Evolutionary conservation across 345 rosid species (phyloP).

Genomic region (Arabis hirsuta): DNA sequence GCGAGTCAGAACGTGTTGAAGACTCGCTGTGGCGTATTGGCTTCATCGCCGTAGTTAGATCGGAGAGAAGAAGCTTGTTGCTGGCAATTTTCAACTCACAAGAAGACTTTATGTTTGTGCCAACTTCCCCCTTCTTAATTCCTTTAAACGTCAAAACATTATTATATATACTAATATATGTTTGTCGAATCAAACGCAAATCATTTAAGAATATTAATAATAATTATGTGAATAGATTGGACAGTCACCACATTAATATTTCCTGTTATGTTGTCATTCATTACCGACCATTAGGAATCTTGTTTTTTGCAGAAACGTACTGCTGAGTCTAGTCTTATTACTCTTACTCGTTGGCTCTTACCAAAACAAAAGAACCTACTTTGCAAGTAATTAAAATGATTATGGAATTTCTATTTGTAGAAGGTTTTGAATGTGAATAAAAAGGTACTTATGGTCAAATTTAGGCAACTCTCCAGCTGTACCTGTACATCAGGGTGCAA

Average conservation of each 20-base stretch:
- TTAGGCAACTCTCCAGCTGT: neutral
- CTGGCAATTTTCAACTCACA: conserved; percentile 41
- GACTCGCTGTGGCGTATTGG: conserved; percentile 31
- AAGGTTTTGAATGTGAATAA: conserved; percentile 8
- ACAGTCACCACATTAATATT: neutral
- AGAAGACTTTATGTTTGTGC: conserved; percentile 50
- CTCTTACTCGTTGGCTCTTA: neutral
- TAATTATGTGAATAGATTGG: neutral
- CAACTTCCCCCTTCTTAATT: neutral
- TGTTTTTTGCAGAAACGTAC: neutral
- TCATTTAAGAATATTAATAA: conserved; percentile 8
- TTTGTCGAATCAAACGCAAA: conserved; percentile 11
- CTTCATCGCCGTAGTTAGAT: conserved; percentile 3
- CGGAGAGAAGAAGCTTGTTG: conserved; percentile 51
- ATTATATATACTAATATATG: neutral
- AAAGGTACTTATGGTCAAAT: neutral
- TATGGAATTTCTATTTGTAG: neutral
- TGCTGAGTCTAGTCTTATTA: neutral
- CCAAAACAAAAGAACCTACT: neutral
- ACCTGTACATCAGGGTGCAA: neutral
- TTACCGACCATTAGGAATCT: neutral
- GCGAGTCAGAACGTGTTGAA: conserved; percentile 31
- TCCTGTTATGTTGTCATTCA: conserved; percentile 6
- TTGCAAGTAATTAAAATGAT: neutral
- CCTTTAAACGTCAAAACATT: conserved; percentile 5